A percentile compares a stretch with the other conserved stretches of the same genome.
These are phyloP conservation scores for Chamaecyparis obtusa DNA, from an alignment of 75 land plant species.

Conservation along the genomic window DNA sequence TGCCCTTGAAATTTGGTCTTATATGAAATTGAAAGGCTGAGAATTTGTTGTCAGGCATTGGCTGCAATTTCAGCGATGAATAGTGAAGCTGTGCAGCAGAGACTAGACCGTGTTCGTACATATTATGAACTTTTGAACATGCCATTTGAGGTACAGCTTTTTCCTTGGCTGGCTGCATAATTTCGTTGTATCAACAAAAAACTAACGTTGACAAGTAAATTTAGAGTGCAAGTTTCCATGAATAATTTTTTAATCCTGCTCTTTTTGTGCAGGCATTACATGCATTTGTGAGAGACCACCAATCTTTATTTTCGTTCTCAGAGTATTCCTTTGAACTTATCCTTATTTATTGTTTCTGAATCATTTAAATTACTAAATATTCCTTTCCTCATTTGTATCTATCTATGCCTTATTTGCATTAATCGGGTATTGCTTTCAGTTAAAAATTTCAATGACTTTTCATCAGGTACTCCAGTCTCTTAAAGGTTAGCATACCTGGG, in stretches of 20 bases:
- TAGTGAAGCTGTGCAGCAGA: slow-evolving; percentile 67
- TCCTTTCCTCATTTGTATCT: background rate
- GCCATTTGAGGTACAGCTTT: slow-evolving; percentile 81
- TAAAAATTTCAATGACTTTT: background rate
- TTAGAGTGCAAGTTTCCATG: background rate
- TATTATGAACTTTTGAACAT: slow-evolving; percentile 89
- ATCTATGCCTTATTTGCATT: background rate
- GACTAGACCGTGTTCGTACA: slow-evolving; percentile 81
- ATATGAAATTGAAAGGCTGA: background rate
- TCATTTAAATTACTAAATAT: background rate
- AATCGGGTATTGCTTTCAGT: background rate
- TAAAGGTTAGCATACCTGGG: slow-evolving; percentile 86
- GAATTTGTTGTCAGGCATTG: slow-evolving; percentile 55
- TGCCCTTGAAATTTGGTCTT: background rate
- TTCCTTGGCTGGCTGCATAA: background rate
- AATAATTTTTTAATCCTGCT: background rate
- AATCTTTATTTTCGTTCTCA: slow-evolving; percentile 54
- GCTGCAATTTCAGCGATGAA: slow-evolving; percentile 81
- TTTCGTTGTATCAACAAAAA: background rate
- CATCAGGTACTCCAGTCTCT: slow-evolving; percentile 70
- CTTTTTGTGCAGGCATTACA: slow-evolving; percentile 70
- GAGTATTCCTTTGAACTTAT: slow-evolving; percentile 55
- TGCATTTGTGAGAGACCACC: slow-evolving; percentile 85
- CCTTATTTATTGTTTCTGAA: background rate
- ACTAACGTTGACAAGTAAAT: background rate